Percentiles rank a stretch among this genome's conserved stretches.
Evolutionary conservation across 306 rosid genomes (phyloP).

Genomic region (Herpetospermum pedunculosum): DNA sequence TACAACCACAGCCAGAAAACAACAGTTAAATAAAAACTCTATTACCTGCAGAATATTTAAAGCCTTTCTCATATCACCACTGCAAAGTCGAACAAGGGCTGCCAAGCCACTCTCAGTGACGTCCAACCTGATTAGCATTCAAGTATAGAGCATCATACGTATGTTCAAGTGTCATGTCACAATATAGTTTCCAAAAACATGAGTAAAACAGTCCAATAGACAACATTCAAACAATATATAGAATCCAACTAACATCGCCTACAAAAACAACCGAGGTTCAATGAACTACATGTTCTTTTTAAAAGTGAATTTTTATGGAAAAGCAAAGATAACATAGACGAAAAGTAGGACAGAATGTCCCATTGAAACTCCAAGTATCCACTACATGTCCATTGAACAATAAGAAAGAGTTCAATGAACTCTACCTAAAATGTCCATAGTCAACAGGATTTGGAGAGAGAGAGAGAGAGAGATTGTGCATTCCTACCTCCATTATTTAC

Average conservation of each 20-base stretch:
- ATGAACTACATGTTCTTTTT: background rate
- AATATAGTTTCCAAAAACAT: background rate
- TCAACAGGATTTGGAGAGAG: no score
- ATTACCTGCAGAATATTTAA: constrained; percentile 81
- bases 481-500: background rate
- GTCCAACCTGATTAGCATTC: constrained; percentile 49
- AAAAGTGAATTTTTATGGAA: background rate
- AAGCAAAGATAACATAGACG: background rate
- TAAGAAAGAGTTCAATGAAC: background rate
- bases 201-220: background rate
- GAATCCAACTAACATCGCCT: background rate
- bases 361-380: background rate
- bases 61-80: constrained; percentile 94
- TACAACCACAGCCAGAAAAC: background rate
- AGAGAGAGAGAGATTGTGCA: background rate
- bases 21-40: background rate
- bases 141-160: constrained; percentile 7
- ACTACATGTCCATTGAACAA: background rate
- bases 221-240: background rate
- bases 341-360: background rate
- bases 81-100: constrained; percentile 79
- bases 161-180: background rate
- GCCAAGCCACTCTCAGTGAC: constrained; percentile 61
- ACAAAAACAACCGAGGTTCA: background rate
- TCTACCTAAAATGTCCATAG: background rate